Evolutionary conservation across 768 basidiomycete species (phyloP), one percentile per base, ranked within the genome.

Genomic region (Tricholoma matsutake): DNA sequence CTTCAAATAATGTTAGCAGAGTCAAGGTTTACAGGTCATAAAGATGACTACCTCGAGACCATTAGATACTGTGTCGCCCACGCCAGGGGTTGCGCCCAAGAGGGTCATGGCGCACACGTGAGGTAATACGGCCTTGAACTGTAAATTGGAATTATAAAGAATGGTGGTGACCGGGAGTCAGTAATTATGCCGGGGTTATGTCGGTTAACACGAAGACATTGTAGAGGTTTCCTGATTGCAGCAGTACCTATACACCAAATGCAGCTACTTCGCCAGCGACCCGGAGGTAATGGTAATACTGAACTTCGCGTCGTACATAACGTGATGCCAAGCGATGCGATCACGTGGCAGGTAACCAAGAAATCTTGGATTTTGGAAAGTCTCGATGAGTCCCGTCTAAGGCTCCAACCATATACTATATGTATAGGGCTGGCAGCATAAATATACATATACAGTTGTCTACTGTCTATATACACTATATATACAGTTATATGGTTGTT

Each of bases 1-100:
- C 78, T 81, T 54, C 18, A 39, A n/a, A 31, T 2, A 16, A 45
- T 16, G 28, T 47, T 10, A 47, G 43, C 10, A 2, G 14, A 9
- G 9, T 8, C 4, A 9, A 16, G n/a, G 28, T n/a, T 9, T 57
- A 29, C 20, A 22, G n/a, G 22, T 22, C 20, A 18, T n/a, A 2
- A 34, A 28, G 20, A 7, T 41, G 22, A 43, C 28, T 41, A 69
- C 68, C 66, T 69, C 68, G 20, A 63, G 54, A 18, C 68, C 68
- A 51, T 67, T 69, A 13, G 37, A 54, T 35, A 69, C 56, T 22
- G 61, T 59, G 3, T 61, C 62, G 6, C 59, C 59, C n/a, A 54
- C 35, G 13, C 53, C 14, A 3, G 43, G 31, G 4, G 52, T 43
- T 22, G 28, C 34, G 9, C 3, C 13, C 6, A 29, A 29, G 16